Base-by-base conservation (phyloP, 352 stramenopile species). In the Globisporangium perplexum region DNA sequence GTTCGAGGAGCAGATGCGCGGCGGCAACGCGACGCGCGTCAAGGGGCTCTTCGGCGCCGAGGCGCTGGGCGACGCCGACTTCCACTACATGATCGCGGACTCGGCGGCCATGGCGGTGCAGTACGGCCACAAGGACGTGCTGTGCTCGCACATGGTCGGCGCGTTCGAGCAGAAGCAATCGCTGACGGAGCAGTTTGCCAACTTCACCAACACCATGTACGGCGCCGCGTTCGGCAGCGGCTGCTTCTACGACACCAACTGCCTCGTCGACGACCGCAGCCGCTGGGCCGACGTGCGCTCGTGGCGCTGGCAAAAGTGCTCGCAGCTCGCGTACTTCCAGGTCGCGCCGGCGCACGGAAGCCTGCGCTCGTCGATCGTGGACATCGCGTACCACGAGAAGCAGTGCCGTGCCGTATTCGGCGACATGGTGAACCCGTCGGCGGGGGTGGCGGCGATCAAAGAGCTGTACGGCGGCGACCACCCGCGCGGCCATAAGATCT, bases 1-100 rank as follows among this genome's bases (percentile, higher is more conserved):
- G 14, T 93, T 94, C 44, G 83, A 94, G 42, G 62, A 66, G 15
- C 68, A 83, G 49, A 73, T 95, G 36, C 35, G 42, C 1, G 53
- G 60, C 22, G 69, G 66, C 28, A 88, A 85, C 44, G 70, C 57
- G 33, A 84, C 79, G 10, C 57, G 42, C 12, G 82, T 88, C 45
- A 90, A 90, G 52, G 58, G 35, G 23, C 55, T 94, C 12, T 70
- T 96, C 30, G 79, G 84, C 15, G 79, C 80, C 1, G 39, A 83
- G 28, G 68, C 60, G 12, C 61, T 95, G 30, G 65, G 50, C 8
- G 77, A 91, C 30, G 64, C 70, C 15, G 85, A 95, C 54, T 96
- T 96, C 60, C 91, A 91, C 65, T 96, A 96, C 68, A 96, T 96
- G 86, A 70, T 95, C 47, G 85, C 85, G 8, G 85, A 95, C 60